Conservation (phyloP, 106 monocot species). For the Hemerocallis citrina region DNA sequence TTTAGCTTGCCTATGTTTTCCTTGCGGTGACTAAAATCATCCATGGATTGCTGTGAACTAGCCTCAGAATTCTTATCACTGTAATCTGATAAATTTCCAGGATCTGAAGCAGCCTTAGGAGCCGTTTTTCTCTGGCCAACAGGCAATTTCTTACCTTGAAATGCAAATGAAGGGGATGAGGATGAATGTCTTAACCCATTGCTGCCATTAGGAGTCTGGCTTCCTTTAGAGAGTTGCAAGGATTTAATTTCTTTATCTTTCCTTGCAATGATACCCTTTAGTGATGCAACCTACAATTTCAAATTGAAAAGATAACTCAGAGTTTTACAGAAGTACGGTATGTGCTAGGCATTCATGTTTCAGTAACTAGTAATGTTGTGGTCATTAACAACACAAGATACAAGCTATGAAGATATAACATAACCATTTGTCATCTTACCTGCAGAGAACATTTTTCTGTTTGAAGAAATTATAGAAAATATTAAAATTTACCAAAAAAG, state of each 20-base stretch:
- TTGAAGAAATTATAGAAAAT: no score
- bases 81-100: slow-evolving; percentile 29
- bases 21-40: slow-evolving; percentile 6
- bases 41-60: slow-evolving; percentile 34
- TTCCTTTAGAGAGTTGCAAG: slow-evolving; percentile 45
- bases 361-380: no score
- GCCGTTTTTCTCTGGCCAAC: slow-evolving; percentile 10
- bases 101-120: slow-evolving; percentile 28
- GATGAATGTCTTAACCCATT: slow-evolving; percentile 37
- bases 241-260: slow-evolving; percentile 88
- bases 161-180: slow-evolving; percentile 25
- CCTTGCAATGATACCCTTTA: slow-evolving; percentile 67
- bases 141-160: slow-evolving; percentile 4
- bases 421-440: no score
- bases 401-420: no score
- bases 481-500: no score
- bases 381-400: no score
- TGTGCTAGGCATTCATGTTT: no score
- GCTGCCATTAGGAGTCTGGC: slow-evolving; percentile 16
- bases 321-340: no score
- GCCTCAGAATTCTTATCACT: slow-evolving; percentile 49
- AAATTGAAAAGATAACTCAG: no score
- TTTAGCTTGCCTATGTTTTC: not conserved
- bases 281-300: slow-evolving; percentile 49
- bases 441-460: no score